Evolutionary conservation across 305 asterid genomes (phyloP).

Genomic region (Plantago coronopus): DNA sequence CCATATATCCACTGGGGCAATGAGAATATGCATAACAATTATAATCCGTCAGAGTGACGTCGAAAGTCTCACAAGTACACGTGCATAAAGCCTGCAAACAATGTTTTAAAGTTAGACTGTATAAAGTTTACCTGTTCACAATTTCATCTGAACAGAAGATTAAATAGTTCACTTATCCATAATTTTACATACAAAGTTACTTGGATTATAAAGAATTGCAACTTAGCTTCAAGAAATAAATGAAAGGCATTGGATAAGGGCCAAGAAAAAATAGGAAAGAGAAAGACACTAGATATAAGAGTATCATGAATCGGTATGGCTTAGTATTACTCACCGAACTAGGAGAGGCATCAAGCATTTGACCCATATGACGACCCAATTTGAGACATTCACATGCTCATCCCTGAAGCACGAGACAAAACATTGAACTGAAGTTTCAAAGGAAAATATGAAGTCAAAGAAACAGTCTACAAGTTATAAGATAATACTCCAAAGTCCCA

Average conservation of each 20-base stretch:
- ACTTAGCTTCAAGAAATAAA: constrained; percentile 8
- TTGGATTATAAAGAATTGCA: too few relatives aligned
- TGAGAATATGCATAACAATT: constrained; percentile 27
- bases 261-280: background rate
- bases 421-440: background rate
- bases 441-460: background rate
- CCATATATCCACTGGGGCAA: constrained; percentile 42
- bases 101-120: constrained; percentile 12
- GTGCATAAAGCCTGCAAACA: constrained; percentile 24
- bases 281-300: background rate
- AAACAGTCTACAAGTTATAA: too few relatives aligned
- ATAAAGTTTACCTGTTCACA: too few relatives aligned
- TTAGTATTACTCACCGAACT: background rate
- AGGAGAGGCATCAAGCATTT: constrained; percentile 14
- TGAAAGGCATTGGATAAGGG: constrained; percentile 2
- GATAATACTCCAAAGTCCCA: too few relatives aligned
- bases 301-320: background rate
- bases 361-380: constrained; percentile 2
- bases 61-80: constrained; percentile 21
- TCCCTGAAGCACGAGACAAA: constrained; percentile 1
- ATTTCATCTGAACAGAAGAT: background rate
- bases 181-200: too few relatives aligned
- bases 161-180: background rate
- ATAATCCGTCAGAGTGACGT: constrained; percentile 28
- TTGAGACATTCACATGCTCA: constrained; percentile 12